Conservation (phyloP, 768 basidiomycete genomes). For the Psilocybe subaeruginosa region DNA sequence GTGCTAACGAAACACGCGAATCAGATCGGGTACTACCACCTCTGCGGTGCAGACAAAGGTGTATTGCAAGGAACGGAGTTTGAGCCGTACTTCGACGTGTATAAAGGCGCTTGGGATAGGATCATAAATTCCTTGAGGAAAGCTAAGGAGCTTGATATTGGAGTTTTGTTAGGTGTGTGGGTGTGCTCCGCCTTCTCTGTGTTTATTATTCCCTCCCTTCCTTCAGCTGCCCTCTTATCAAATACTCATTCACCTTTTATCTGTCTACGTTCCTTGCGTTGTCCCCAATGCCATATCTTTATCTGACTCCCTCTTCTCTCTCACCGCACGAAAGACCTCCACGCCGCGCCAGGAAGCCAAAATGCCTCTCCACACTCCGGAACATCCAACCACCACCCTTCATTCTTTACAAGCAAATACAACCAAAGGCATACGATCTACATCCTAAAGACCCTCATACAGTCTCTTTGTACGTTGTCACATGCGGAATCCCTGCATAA, state of each 20-base stretch:
- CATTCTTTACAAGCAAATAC: conserved; percentile 47
- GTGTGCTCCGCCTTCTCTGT: too few species aligned
- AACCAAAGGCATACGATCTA: conserved; percentile 51
- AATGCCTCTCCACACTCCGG: conserved; percentile 72
- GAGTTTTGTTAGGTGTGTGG: conserved; percentile 68
- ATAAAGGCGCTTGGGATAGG: conserved; percentile 68
- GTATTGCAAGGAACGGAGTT: conserved; percentile 73
- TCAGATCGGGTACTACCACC: conserved; percentile 76
- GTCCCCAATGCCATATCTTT: too few species aligned
- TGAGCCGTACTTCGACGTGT: conserved; percentile 48
- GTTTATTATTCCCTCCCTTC: too few species aligned
- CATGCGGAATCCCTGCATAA: conserved; percentile 36
- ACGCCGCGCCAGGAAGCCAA: conserved; percentile 77
- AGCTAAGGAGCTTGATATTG: conserved; percentile 62
- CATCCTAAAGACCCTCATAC: conserved; percentile 48
- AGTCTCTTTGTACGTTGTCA: conserved; percentile 33
- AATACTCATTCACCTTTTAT: too few species aligned
- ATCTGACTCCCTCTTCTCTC: too few species aligned
- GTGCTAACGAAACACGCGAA: too few species aligned
- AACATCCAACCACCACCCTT: conserved; percentile 48
- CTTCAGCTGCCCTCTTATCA: too few species aligned
- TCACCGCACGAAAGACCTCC: conserved; percentile 46
- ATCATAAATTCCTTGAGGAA: conserved; percentile 61
- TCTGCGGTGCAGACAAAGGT: conserved; percentile 59
- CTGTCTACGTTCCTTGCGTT: too few species aligned